Evolutionary conservation across 2,329 filamentous ascomycete species (phyloP).

Genomic region (Beauveria asiatica): DNA sequence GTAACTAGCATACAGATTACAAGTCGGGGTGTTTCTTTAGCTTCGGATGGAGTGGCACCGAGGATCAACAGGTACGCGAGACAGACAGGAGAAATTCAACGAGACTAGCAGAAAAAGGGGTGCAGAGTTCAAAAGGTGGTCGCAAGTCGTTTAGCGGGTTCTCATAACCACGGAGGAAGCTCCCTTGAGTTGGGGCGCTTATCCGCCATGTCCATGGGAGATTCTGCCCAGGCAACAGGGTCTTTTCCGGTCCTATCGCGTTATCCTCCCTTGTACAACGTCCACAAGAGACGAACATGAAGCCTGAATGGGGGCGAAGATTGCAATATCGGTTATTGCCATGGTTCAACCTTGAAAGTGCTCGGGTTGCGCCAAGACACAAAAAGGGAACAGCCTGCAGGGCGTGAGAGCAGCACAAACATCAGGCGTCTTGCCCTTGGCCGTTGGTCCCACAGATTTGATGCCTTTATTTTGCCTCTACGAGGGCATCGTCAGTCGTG

Average conservation of each 20-base stretch:
- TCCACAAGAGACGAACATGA: not conserved
- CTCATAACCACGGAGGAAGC: not conserved
- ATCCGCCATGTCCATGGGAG: not conserved
- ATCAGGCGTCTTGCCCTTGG: not conserved
- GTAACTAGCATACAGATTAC: not conserved
- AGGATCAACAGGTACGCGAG: constrained; percentile 6
- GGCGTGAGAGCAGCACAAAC: not conserved
- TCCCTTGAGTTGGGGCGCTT: not conserved
- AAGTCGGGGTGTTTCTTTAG: not conserved
- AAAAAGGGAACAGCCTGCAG: not conserved
- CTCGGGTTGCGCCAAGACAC: not conserved
- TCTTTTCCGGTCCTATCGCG: not conserved
- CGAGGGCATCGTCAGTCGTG: not conserved
- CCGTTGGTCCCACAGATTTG: not conserved
- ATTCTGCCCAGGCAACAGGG: not conserved
- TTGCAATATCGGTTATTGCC: not conserved
- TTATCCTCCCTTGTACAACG: not conserved
- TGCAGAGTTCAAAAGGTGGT: not conserved
- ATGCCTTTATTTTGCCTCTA: no score
- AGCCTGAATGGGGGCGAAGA: not conserved
- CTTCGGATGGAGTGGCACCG: not conserved
- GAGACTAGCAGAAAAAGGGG: not conserved
- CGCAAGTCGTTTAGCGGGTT: not conserved
- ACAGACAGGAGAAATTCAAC: not conserved
- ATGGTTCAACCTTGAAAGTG: not conserved